Conservation (phyloP, 306 rosid genomes). For the Ochetophila trinervis region DNA sequence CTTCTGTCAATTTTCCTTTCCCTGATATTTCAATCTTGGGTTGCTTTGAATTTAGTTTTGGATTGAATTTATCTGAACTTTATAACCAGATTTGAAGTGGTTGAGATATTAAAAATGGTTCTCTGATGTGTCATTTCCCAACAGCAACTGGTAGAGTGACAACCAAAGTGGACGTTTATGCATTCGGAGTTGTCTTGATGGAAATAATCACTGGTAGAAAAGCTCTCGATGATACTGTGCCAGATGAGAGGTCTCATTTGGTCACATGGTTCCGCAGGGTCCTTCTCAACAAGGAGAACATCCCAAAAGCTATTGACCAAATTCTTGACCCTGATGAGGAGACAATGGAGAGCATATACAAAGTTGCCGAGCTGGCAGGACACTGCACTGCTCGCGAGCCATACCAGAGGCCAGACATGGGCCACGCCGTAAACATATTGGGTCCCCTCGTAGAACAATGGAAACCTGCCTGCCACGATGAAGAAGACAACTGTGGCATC, state of each 20-base stretch:
- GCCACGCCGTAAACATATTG: slow-evolving; percentile 76
- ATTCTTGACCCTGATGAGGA: slow-evolving; percentile 72
- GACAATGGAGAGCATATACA: slow-evolving; percentile 83
- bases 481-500: slow-evolving; percentile 65
- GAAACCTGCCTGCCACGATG: slow-evolving; percentile 66
- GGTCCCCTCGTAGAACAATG: slow-evolving; percentile 82
- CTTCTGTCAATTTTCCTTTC: background rate
- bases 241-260: slow-evolving; percentile 79
- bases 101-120: background rate
- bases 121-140: slow-evolving; percentile 9
- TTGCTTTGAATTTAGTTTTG: background rate
- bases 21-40: background rate
- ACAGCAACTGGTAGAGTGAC: slow-evolving; percentile 94
- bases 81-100: background rate
- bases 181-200: slow-evolving; percentile 89
- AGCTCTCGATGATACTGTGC: slow-evolving; percentile 70
- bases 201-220: slow-evolving; percentile 75
- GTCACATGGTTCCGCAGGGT: slow-evolving; percentile 89
- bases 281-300: slow-evolving; percentile 68
- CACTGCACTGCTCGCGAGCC: slow-evolving; percentile 91
- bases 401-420: slow-evolving; percentile 89
- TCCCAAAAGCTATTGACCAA: slow-evolving; percentile 82
- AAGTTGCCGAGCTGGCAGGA: slow-evolving; percentile 80
- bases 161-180: slow-evolving; percentile 88
- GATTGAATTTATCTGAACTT: background rate